Evolutionary conservation across 768 basidiomycete species (phyloP).

Genomic region (Rhizopogon vinicolor): DNA sequence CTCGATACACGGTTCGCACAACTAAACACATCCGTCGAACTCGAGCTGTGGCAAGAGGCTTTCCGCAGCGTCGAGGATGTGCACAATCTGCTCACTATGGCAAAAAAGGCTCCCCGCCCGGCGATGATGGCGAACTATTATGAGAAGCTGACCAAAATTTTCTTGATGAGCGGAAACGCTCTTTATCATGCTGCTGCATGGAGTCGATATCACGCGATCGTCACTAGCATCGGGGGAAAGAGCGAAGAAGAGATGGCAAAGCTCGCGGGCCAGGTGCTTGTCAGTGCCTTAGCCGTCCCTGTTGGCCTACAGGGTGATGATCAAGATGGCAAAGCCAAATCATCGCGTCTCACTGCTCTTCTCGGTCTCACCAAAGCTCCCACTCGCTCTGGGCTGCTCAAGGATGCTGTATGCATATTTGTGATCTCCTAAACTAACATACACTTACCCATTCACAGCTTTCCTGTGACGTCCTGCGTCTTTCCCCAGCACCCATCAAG

Average conservation of each 20-base stretch:
- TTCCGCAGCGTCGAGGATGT: slow-evolving; percentile 98
- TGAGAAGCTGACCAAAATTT: slow-evolving; percentile 95
- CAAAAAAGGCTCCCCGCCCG: slow-evolving; percentile 88
- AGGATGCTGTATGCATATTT: slow-evolving; percentile 60
- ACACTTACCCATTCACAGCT: slow-evolving; percentile 42
- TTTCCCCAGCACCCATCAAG: slow-evolving; percentile 70
- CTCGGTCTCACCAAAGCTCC: slow-evolving; percentile 82
- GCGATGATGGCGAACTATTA: slow-evolving; percentile 99
- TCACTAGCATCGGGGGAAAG: slow-evolving; percentile 68
- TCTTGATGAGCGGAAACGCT: slow-evolving; percentile 91
- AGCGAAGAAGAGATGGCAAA: slow-evolving; percentile 73
- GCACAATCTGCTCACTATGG: slow-evolving; percentile 90
- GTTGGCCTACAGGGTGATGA: slow-evolving; percentile 58
- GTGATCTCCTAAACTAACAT: slow-evolving; percentile 8
- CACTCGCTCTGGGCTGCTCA: slow-evolving; percentile 79
- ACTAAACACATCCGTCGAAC: slow-evolving; percentile 93
- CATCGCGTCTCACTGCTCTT: slow-evolving; percentile 75
- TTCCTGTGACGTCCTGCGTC: slow-evolving; percentile 76
- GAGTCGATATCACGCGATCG: slow-evolving; percentile 77
- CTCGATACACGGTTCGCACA: slow-evolving; percentile 97
- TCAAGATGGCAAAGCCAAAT: slow-evolving; percentile 59
- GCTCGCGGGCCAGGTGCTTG: slow-evolving; percentile 86
- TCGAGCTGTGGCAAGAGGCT: slow-evolving; percentile 98
- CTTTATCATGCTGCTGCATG: slow-evolving; percentile 97
- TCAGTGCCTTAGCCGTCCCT: slow-evolving; percentile 91